phyloP scores from a whole-genome alignment of 805 yeast genomes.

The Zygotorulaspora danielsina region DNA sequence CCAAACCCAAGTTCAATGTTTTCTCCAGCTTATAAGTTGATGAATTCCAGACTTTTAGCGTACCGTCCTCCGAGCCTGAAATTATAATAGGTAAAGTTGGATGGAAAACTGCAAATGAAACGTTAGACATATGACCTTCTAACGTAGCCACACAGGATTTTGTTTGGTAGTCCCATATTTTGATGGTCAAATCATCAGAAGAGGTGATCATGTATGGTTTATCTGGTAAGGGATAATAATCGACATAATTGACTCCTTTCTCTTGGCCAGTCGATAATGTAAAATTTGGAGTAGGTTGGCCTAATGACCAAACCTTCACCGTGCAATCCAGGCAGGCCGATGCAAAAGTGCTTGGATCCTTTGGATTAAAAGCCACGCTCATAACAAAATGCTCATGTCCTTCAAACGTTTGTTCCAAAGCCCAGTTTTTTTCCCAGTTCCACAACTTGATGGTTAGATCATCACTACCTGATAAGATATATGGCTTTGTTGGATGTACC shows the following conservation, averaged over 20 bases:
- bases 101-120: constrained; percentile 95
- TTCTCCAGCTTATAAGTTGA: constrained; percentile 91
- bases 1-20: constrained; percentile 84
- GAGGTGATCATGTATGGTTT: constrained; percentile 92
- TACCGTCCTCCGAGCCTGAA: constrained; percentile 96
- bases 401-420: constrained; percentile 80
- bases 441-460: constrained; percentile 88
- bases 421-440: constrained; percentile 98
- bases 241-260: constrained; percentile 93
- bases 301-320: constrained; percentile 94
- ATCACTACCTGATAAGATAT: constrained; percentile 82
- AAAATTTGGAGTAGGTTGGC: constrained; percentile 82
- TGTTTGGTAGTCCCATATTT: constrained; percentile 96
- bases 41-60: constrained; percentile 91
- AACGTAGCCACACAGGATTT: constrained; percentile 91
- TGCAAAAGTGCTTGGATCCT: constrained; percentile 96
- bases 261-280: constrained; percentile 87
- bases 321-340: constrained; percentile 95
- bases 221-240: constrained; percentile 94
- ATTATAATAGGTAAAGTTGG: constrained; percentile 93
- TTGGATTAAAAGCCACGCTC: constrained; percentile 93
- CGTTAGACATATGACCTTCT: constrained; percentile 91
- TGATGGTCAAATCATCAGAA: constrained; percentile 84
- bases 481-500: constrained; percentile 91
- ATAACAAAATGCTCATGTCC: constrained; percentile 96